A percentile compares a stretch with the other conserved stretches of the same genome.
phyloP scores from a whole-genome alignment of 192 early-diverging fungal species.

The Backusella tarrabulga region DNA sequence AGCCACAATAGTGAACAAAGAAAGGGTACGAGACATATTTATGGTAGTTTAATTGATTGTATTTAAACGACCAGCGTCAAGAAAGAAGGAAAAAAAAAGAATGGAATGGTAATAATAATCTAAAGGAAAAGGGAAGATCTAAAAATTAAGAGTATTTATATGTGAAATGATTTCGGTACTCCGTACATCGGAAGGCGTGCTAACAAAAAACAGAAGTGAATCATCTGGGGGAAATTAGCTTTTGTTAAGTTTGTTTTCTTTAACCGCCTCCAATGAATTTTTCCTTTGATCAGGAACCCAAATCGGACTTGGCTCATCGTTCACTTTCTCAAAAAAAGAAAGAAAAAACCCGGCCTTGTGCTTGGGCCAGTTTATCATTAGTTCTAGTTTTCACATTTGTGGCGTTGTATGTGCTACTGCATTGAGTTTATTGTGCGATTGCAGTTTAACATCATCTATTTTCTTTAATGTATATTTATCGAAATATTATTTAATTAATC shows the following conservation, averaged over 20 bases:
- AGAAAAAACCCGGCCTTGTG: not conserved
- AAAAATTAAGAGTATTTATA: not conserved
- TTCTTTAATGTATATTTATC: not conserved
- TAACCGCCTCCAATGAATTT: not conserved
- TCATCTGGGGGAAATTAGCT: not conserved
- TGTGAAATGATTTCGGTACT: not conserved
- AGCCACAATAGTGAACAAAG: conserved; percentile 16
- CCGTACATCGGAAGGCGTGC: not conserved
- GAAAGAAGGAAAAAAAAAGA: conserved; percentile 13
- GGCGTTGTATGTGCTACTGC: not conserved
- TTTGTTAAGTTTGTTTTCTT: not conserved
- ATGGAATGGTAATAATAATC: not conserved
- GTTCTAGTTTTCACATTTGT: not conserved
- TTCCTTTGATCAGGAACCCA: not conserved
- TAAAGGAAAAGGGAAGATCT: not conserved
- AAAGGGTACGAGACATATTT: conserved; percentile 14
- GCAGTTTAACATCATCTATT: not conserved
- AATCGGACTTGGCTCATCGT: not conserved
- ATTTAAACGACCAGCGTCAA: conserved; percentile 28
- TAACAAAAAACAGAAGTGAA: not conserved
- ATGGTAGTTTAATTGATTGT: not conserved
- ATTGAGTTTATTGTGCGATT: not conserved
- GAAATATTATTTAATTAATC: not conserved
- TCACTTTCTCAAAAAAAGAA: not conserved
- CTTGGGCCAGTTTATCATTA: not conserved